A percentile compares a stretch with the other conserved stretches of the same genome.
phyloP scores from a whole-genome alignment of 2,329 filamentous ascomycete species.

The Botrytis sinoallii region DNA sequence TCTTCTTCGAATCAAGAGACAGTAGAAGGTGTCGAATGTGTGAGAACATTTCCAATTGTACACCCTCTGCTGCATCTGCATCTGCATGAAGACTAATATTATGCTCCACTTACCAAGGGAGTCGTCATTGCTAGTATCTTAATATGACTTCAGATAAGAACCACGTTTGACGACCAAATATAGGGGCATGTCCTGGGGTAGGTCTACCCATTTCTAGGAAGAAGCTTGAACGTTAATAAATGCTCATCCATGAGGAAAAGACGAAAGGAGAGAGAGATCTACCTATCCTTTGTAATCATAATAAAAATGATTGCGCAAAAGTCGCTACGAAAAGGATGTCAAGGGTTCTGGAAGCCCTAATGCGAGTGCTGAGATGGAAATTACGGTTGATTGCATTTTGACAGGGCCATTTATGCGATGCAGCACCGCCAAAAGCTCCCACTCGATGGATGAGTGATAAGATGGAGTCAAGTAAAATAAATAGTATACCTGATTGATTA shows the following conservation, averaged over 20 bases:
- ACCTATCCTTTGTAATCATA: too few relatives aligned
- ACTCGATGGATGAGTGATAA: neutral
- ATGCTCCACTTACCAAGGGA: neutral
- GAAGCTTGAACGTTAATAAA: neutral
- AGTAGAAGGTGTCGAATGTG: neutral
- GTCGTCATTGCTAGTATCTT: neutral
- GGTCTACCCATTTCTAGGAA: neutral
- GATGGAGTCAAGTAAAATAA: neutral
- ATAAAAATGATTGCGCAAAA: neutral
- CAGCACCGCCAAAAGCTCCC: neutral
- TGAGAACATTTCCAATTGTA: neutral
- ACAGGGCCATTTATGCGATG: constrained; percentile 6
- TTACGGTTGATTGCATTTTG: constrained; percentile 6
- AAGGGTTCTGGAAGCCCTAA: constrained; percentile 12
- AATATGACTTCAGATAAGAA: neutral
- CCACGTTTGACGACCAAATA: neutral
- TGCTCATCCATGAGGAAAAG: neutral
- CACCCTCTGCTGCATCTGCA: neutral
- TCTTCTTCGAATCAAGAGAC: constrained; percentile 6
- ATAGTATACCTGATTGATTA: neutral
- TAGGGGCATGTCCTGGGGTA: neutral
- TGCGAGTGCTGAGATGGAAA: constrained; percentile 5
- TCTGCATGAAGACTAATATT: neutral
- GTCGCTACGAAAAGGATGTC: neutral
- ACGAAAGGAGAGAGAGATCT: neutral